phyloP scores from a whole-genome alignment of 2,329 filamentous ascomycete genomes.

The Cladosporium sp. region DNA sequence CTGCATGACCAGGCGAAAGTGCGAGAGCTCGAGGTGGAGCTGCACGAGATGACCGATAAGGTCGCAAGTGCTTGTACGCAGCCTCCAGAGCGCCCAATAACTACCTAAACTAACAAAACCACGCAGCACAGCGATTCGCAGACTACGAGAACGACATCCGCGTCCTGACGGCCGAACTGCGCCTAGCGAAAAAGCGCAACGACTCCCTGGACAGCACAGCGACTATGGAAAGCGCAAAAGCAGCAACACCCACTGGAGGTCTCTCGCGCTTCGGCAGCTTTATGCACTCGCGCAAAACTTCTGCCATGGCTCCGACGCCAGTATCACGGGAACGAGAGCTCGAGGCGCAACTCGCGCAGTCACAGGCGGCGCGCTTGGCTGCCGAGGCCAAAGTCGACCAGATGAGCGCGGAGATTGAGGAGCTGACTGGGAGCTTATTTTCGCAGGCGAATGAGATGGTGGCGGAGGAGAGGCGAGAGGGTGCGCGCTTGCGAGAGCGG shows the following conservation, averaged over 20 bases:
- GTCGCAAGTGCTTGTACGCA: slow-evolving; percentile 57
- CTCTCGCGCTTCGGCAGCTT: slow-evolving; percentile 39
- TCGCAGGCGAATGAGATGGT: slow-evolving; percentile 88
- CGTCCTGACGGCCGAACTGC: slow-evolving; percentile 47
- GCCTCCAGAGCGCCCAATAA: neutral
- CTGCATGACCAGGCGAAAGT: slow-evolving; percentile 30
- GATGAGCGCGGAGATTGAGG: slow-evolving; percentile 71
- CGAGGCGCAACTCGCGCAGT: slow-evolving; percentile 60
- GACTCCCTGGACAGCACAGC: slow-evolving; percentile 14
- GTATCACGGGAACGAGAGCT: slow-evolving; percentile 43
- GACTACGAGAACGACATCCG: slow-evolving; percentile 78
- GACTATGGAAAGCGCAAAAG: slow-evolving; percentile 17
- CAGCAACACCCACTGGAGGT: slow-evolving; percentile 17
- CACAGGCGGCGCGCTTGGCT: slow-evolving; percentile 62
- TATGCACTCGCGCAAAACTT: slow-evolving; percentile 35
- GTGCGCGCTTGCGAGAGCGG: slow-evolving; percentile 67
- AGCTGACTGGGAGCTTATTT: slow-evolving; percentile 70
- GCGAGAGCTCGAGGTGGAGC: slow-evolving; percentile 66
- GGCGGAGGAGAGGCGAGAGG: slow-evolving; percentile 66
- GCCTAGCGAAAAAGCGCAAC: slow-evolving; percentile 20
- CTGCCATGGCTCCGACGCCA: slow-evolving; percentile 23
- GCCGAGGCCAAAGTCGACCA: slow-evolving; percentile 66
- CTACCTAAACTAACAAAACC: neutral
- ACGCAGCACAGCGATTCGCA: slow-evolving; percentile 49
- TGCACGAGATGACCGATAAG: slow-evolving; percentile 66